Evolutionary conservation across 805 yeast species (phyloP).

Genomic region (Hanseniaspora pseudoguilliermondii): DNA sequence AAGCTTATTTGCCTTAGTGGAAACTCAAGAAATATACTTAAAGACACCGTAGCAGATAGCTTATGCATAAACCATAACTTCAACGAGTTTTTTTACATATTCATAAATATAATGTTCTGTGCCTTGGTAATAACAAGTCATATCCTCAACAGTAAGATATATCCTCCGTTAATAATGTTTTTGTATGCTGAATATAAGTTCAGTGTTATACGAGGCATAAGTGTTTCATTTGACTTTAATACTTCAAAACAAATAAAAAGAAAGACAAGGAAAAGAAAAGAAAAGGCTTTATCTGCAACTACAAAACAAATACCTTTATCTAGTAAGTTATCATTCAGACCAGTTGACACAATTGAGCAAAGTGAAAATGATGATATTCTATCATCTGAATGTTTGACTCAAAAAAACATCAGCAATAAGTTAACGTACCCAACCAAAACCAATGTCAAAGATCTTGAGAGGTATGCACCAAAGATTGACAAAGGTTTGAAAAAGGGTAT

Average conservation of each 20-base stretch:
- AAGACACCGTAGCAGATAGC: not conserved
- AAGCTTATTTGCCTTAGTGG: not conserved
- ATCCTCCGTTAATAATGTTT: not conserved
- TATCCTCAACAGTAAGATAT: not conserved
- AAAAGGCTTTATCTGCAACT: too few relatives aligned
- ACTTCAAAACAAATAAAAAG: not conserved
- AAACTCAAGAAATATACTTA: not conserved
- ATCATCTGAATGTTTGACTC: not conserved
- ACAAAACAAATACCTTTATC: not conserved
- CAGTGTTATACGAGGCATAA: not conserved
- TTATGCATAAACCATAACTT: not conserved
- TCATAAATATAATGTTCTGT: not conserved
- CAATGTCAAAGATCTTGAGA: not conserved
- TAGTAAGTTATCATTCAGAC: not conserved
- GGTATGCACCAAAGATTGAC: not conserved
- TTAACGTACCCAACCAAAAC: not conserved
- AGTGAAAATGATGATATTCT: not conserved
- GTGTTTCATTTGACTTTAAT: not conserved
- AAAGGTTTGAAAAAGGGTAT: not conserved
- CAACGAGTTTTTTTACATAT: not conserved
- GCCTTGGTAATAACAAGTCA: not conserved
- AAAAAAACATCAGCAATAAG: not conserved
- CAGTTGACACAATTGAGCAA: not conserved
- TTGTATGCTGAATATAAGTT: not conserved
- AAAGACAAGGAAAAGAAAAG: not conserved